phyloP scores from a whole-genome alignment of 192 early-diverging fungal species.

The Chytriomyces hyalinus region DNA sequence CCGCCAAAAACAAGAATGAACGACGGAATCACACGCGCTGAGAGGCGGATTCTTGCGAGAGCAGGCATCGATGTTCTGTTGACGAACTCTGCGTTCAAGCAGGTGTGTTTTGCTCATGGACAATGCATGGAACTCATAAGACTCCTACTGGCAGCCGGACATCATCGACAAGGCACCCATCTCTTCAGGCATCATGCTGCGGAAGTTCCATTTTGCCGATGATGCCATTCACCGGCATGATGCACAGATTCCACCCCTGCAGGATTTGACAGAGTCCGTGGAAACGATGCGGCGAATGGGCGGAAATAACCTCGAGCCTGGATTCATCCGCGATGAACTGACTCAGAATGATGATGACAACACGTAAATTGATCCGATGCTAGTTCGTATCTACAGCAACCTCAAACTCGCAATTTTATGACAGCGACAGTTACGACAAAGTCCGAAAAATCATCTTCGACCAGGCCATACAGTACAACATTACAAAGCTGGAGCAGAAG shows the following conservation, averaged over 20 bases:
- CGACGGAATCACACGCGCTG: constrained; percentile 39
- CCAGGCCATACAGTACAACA: constrained; percentile 47
- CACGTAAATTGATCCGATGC: constrained; percentile 16
- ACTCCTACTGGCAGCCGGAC: constrained; percentile 1
- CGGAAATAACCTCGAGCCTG: constrained; percentile 22
- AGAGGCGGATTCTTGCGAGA: constrained; percentile 30
- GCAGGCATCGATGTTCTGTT: constrained; percentile 43
- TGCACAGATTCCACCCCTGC: not conserved
- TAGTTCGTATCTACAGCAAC: not conserved
- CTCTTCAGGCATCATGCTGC: not conserved
- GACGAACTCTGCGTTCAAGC: constrained; percentile 34
- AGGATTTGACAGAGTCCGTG: not conserved
- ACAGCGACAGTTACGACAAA: constrained; percentile 47
- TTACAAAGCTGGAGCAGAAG: constrained; percentile 45
- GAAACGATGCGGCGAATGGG: constrained; percentile 3
- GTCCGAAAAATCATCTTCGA: constrained; percentile 49
- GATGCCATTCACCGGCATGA: not conserved
- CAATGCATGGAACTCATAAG: no score
- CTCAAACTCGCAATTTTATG: not conserved
- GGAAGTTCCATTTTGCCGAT: not conserved
- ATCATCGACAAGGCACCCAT: constrained; percentile 12
- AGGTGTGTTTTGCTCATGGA: constrained; percentile 8
- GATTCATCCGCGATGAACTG: not conserved
- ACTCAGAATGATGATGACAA: constrained; percentile 36
- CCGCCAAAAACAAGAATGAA: not conserved